These are phyloP conservation scores for Amauroascus verrucosus DNA, from an alignment of 2,329 filamentous ascomycete species.

Conservation along the genomic window DNA sequence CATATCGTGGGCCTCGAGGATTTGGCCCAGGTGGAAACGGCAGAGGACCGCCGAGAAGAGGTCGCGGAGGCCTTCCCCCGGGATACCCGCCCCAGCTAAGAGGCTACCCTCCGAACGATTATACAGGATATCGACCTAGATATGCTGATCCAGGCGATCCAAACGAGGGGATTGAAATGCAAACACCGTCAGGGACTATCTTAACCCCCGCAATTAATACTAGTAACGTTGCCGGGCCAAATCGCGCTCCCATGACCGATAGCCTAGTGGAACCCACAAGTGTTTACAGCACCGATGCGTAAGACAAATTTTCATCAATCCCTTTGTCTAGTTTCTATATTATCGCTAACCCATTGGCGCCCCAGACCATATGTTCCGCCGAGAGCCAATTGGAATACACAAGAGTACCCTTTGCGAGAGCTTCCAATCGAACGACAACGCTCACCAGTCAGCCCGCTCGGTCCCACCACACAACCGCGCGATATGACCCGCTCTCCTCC, in stretches of 20 bases:
- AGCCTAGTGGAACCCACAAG: constrained; percentile 56
- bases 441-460: constrained; percentile 14
- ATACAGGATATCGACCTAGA: neutral
- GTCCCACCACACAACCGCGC: constrained; percentile 20
- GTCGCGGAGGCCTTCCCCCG: constrained; percentile 38
- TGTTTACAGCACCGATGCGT: constrained; percentile 65
- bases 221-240: constrained; percentile 59
- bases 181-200: constrained; percentile 53
- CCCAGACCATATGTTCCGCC: constrained; percentile 35
- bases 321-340: constrained; percentile 1
- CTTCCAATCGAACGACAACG: constrained; percentile 12
- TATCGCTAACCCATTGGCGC: neutral
- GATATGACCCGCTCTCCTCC: constrained; percentile 18
- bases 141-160: constrained; percentile 21
- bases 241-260: constrained; percentile 41
- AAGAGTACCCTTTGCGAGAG: constrained; percentile 9
- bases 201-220: constrained; percentile 23
- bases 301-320: constrained; percentile 36
- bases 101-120: neutral
- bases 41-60: constrained; percentile 35
- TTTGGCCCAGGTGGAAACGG: constrained; percentile 29
- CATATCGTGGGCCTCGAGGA: constrained; percentile 30
- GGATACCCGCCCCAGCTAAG: constrained; percentile 40
- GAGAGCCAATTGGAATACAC: constrained; percentile 32
- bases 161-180: constrained; percentile 70